Percentiles rank a stretch among this genome's conserved stretches.
These are phyloP conservation scores for Geotrichum klebahnii DNA, from an alignment of 1,139 yeast genomes.

Conservation along the genomic window DNA sequence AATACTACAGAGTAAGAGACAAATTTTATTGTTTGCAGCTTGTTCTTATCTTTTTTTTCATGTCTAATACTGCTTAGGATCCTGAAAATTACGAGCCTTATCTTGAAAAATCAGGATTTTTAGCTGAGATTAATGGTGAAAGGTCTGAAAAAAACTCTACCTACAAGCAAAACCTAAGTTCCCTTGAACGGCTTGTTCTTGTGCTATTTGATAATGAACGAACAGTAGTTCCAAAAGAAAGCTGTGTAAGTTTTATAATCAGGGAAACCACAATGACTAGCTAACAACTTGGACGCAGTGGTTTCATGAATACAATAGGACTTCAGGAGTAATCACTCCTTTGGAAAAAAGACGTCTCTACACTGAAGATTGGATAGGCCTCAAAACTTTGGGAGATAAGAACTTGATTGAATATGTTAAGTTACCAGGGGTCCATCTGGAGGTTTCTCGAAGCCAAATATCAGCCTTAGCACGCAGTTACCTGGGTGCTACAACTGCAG, in stretches of 20 bases:
- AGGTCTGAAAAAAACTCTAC: slow-evolving; percentile 35
- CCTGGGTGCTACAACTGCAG: background rate
- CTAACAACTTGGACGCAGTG: slow-evolving; percentile 25
- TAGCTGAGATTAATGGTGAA: slow-evolving; percentile 70
- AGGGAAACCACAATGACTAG: no score
- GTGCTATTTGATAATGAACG: slow-evolving; percentile 58
- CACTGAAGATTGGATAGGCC: slow-evolving; percentile 55
- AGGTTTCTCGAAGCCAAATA: slow-evolving; percentile 35
- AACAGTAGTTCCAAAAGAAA: slow-evolving; percentile 67
- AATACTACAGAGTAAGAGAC: slow-evolving; percentile 53
- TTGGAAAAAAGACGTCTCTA: slow-evolving; percentile 52
- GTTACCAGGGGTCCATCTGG: slow-evolving; percentile 67
- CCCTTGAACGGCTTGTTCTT: slow-evolving; percentile 54
- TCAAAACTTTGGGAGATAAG: slow-evolving; percentile 46
- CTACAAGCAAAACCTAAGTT: slow-evolving; percentile 45
- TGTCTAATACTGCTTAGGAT: slow-evolving; percentile 28
- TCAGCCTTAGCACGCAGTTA: background rate
- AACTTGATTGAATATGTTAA: slow-evolving; percentile 48
- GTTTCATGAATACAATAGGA: slow-evolving; percentile 54
- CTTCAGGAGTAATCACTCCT: slow-evolving; percentile 45
- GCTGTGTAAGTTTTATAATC: slow-evolving; percentile 46
- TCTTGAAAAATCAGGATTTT: slow-evolving; percentile 48
- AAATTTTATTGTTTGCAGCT: no score
- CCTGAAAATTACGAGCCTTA: slow-evolving; percentile 47
- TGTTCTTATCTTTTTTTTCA: background rate